These are phyloP conservation scores for Saccharomyces jurei DNA, from an alignment of 805 yeast species.

Conservation along the genomic window DNA sequence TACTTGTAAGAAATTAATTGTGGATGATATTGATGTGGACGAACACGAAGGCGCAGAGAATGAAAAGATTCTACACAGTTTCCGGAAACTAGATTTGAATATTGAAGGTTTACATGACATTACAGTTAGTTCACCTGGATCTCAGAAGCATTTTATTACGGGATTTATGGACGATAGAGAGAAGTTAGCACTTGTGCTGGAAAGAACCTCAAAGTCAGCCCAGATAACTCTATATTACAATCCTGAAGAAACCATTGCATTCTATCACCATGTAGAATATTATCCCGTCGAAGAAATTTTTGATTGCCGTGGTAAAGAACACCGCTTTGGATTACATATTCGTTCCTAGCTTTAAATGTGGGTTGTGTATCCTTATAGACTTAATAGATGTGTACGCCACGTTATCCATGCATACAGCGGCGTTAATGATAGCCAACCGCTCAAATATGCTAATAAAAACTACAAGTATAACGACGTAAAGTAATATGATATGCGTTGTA, in stretches of 20 bases:
- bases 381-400: neutral
- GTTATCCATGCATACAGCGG: neutral
- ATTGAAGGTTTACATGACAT: neutral
- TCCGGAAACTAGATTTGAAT: neutral
- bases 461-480: neutral
- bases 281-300: conserved; percentile 24
- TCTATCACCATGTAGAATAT: conserved; percentile 13
- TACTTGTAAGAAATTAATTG: conserved; percentile 34
- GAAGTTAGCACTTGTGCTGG: conserved; percentile 4
- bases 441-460: neutral
- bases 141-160: conserved; percentile 13
- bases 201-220: neutral
- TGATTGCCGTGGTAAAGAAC: conserved; percentile 16
- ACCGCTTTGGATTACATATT: conserved; percentile 16
- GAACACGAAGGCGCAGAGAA: conserved; percentile 31
- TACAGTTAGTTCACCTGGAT: conserved; percentile 1
- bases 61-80: neutral
- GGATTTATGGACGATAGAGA: conserved; percentile 11
- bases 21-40: conserved; percentile 36
- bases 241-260: neutral
- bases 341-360: neutral
- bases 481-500: neutral
- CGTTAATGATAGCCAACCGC: neutral
- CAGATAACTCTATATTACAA: conserved; percentile 17
- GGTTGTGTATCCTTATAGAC: neutral